Conservation (phyloP, 1,284 basidiomycete genomes). For the Polyporus tsugae region DNA sequence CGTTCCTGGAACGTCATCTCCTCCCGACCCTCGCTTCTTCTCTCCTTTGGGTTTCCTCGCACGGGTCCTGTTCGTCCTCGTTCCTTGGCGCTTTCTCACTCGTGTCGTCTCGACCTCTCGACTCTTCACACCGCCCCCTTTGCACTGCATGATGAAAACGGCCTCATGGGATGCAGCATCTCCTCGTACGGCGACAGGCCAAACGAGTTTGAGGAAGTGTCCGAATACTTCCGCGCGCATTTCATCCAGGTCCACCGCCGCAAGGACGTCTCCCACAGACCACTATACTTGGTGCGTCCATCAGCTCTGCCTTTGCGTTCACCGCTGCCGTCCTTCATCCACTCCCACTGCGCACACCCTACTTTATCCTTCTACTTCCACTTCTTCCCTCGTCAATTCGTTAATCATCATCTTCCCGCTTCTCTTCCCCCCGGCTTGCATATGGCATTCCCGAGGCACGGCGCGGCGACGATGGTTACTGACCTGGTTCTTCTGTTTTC, state of each 20-base stretch:
- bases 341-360: conserved; percentile 5
- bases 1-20: neutral
- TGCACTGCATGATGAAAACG: neutral
- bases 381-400: neutral
- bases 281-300: conserved; percentile 67
- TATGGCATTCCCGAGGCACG: neutral
- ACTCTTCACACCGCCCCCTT: conserved; percentile 8
- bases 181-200: conserved; percentile 80
- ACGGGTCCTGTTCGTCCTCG: neutral
- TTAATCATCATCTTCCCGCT: neutral
- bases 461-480: neutral
- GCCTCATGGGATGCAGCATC: conserved; percentile 55
- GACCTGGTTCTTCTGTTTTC: conserved; percentile 4
- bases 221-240: conserved; percentile 82
- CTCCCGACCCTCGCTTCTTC: neutral
- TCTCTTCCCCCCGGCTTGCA: neutral
- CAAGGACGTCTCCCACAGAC: conserved; percentile 65
- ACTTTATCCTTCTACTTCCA: conserved; percentile 5
- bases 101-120: neutral
- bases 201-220: conserved; percentile 74
- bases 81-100: neutral
- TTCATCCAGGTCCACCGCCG: conserved; percentile 77
- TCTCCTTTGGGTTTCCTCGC: neutral
- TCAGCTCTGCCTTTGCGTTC: neutral
- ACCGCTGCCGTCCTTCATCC: too few species aligned